Evolutionary conservation across 805 yeast species (phyloP), one percentile per base, ranked within the genome.

Genomic region (Yarrowia osloensis): DNA sequence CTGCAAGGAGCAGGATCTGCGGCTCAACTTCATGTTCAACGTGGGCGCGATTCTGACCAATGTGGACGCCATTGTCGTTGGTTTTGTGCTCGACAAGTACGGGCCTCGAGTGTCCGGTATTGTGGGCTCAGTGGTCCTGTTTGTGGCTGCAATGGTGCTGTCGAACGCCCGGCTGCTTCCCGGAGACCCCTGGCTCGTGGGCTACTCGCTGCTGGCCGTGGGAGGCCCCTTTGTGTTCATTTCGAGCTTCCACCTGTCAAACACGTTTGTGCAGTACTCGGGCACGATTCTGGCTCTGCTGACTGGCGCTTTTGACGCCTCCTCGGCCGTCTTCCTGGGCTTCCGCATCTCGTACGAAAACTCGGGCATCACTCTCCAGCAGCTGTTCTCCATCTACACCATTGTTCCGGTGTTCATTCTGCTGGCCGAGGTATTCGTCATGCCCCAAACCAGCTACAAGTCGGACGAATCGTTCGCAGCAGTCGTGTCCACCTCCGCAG

Each of bases 201-300:
- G 98, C 0, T 94, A 90, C 75, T 80, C 88, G 1, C 76, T 84
- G 17, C 79, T 93, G 26, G 97, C 97, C 0, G 80, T 91, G 67
- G 97, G 97, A 7, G 98, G 98, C 4, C 98, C 98, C 11, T 92
- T 93, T 78, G 93, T 89, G 22, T 93, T 90, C 75, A 92, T 94
- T 68, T 88, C 96, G 19, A 86, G 91, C 69, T 92, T 93, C 82
- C 98, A 93, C 74, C 81, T 93, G 75, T 90, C 97, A 7, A 93
- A 92, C 75, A 84, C 90, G 29, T 90, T 92, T 77, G 97, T 97
- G 1, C 84, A 84, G 47, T 85, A 85, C 72, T 88, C 96, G 4
- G 97, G 97, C 0, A 82, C 90, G 54, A 81, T 92, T 22, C 78
- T 92, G 70, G 97, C 97, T 0, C 77, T 91, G 19, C 78, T 93